These are phyloP conservation scores for Phytophthora lateralis DNA, from an alignment of 352 stramenopile genomes.

Conservation along the genomic window DNA sequence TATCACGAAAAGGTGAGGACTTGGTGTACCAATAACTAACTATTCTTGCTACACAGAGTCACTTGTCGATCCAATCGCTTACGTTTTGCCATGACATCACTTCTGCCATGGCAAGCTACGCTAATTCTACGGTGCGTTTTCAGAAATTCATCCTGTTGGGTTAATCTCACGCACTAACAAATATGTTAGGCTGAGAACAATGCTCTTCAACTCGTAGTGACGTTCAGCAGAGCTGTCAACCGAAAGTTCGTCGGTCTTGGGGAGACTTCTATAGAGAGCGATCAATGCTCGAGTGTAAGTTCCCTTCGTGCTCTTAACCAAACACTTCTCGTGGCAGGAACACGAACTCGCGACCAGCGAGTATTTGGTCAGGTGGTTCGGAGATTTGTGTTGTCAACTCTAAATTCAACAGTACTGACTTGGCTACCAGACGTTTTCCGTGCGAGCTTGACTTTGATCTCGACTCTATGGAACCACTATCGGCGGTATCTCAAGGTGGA, in stretches of 20 bases:
- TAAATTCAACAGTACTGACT: conserved; percentile 68
- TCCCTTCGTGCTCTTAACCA: conserved; percentile 76
- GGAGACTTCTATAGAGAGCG: conserved; percentile 45
- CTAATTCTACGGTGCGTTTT: conserved; percentile 38
- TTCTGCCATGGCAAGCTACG: conserved; percentile 41
- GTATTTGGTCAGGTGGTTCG: conserved; percentile 80
- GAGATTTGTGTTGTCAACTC: conserved; percentile 71
- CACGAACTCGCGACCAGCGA: conserved; percentile 54
- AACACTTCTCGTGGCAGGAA: conserved; percentile 61
- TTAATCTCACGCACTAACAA: not conserved
- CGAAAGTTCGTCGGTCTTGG: conserved; percentile 46
- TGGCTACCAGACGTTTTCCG: conserved; percentile 68
- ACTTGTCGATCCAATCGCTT: conserved; percentile 74
- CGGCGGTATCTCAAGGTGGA: conserved; percentile 85
- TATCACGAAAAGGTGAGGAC: not conserved
- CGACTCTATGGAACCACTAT: conserved; percentile 88
- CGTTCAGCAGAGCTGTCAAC: conserved; percentile 73
- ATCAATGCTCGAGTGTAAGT: conserved; percentile 66
- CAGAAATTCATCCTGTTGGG: no score
- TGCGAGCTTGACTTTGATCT: conserved; percentile 64
- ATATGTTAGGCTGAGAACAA: conserved; percentile 63
- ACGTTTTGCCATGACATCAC: conserved; percentile 65
- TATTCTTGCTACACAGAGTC: conserved; percentile 42
- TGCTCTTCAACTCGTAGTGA: conserved; percentile 75
- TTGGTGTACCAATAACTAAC: not conserved